These are phyloP conservation scores for Fomitopsis betulina DNA, from an alignment of 1,284 basidiomycete species.

Conservation along the genomic window DNA sequence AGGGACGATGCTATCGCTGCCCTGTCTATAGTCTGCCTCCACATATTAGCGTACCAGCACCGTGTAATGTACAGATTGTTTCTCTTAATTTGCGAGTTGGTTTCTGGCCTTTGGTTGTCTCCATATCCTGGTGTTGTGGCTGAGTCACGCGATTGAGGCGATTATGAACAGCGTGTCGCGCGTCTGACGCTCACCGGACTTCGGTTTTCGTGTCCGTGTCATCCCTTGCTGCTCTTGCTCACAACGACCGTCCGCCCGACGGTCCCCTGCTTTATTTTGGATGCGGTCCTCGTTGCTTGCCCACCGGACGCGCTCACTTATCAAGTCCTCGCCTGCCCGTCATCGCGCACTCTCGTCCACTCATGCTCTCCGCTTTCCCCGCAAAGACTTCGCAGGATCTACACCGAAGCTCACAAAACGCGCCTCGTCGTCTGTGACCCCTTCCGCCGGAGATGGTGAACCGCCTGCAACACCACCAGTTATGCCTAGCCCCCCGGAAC, in stretches of 20 bases:
- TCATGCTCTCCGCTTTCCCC: conserved; percentile 31
- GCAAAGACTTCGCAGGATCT: conserved; percentile 25
- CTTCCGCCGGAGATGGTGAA: conserved; percentile 14
- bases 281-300: conserved; percentile 55
- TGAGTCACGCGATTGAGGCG: not conserved
- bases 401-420: conserved; percentile 30
- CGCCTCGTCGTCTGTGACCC: conserved; percentile 24
- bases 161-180: not conserved
- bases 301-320: conserved; percentile 45
- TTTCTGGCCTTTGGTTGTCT: not conserved
- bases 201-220: conserved; percentile 3
- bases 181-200: not conserved
- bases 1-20: not conserved
- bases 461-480: conserved; percentile 23
- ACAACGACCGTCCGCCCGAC: conserved; percentile 4
- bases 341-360: conserved; percentile 32
- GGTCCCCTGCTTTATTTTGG: conserved; percentile 19
- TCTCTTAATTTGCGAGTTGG: not conserved
- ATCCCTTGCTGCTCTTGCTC: conserved; percentile 3
- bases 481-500: conserved; percentile 27
- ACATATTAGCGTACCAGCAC: not conserved
- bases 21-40: not conserved
- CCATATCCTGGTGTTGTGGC: not conserved
- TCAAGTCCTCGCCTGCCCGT: conserved; percentile 33
- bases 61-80: not conserved